Base-by-base conservation (phyloP, 1,284 basidiomycete genomes). In the Cutaneotrichosporon sp. region DNA sequence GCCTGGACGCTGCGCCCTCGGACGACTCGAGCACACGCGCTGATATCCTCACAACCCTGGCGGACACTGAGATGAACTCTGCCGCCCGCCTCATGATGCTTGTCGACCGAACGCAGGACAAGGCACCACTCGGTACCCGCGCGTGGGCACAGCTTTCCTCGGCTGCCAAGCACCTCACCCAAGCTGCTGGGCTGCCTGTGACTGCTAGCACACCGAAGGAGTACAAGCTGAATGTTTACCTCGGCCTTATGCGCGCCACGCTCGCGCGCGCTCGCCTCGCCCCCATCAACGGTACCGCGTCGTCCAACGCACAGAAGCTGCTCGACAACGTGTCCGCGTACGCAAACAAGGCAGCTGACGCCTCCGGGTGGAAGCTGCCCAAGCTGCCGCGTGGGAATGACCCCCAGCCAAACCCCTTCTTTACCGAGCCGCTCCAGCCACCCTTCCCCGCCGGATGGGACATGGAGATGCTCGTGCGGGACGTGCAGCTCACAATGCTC, bases 381-480 rank as follows among this genome's bases (percentile, higher is more conserved):
- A 49, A 50, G 20, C 43, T 67, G 6, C 57, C 57, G 29, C 48
- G 42, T 3, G 39, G 34, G 19, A 34, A 42, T 34, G 39, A 47
- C 38, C 31, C 46, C 16, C 49, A 50, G 26, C 51, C 51, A 14
- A 46, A 47, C 16, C 47, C 55, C 11, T 49, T 50, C 43, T 48
- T 43, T 25, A 11, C 47, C 22, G 39, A 37, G 22, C 35, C 44
- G 19, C 51, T 59, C 35, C 54, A 50, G 16, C 42, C 65, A 12
- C 67, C 69, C 3, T 57, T 59, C 41, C 62, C 60, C 20, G 49
- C 59, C 8, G 71, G 71, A 4, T 74, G 71, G 70, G 71, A 74
- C 51, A 58, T 56, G 27, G 71, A 74, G 59, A 46, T 64, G 26
- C 61, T 74, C 14, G 61, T 57, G 14, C 61, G 65, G 27, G 55